A percentile compares a stretch with the other conserved stretches of the same genome.
These are phyloP conservation scores for Mentha longifolia DNA, from an alignment of 257 asterid species.

Conservation along the genomic window DNA sequence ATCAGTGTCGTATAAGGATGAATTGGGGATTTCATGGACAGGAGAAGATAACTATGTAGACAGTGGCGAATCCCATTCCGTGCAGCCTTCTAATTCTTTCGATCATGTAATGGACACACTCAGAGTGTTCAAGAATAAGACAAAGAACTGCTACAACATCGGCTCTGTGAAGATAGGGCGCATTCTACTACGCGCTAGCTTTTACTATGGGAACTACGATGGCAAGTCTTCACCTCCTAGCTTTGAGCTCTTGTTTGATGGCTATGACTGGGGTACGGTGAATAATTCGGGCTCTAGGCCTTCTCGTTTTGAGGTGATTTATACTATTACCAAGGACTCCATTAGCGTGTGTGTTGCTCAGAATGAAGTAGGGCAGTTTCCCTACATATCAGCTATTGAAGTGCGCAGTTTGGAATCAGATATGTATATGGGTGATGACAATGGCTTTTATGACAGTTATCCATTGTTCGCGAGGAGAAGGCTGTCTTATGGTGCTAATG, in stretches of 20 bases:
- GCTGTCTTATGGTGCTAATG: constrained; percentile 56
- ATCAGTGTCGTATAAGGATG: constrained; percentile 26
- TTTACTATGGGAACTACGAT: too few species aligned
- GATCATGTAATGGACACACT: constrained; percentile 48
- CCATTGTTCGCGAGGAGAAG: constrained; percentile 48
- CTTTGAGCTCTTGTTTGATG: constrained; percentile 65
- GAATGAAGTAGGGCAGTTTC: constrained; percentile 47
- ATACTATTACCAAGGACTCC: constrained; percentile 38
- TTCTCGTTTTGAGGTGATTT: constrained; percentile 48
- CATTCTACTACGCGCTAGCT: constrained; percentile 61
- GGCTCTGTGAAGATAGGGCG: constrained; percentile 27
- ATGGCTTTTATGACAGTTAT: constrained; percentile 14
- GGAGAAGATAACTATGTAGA: constrained; percentile 31
- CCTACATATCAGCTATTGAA: constrained; percentile 66
- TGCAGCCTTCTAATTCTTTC: background rate
- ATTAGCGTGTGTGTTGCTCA: constrained; percentile 62
- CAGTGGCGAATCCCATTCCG: constrained; percentile 29
- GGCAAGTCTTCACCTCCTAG: constrained; percentile 56
- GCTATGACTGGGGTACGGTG: constrained; percentile 54
- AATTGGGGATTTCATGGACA: constrained; percentile 27
- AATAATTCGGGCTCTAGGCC: constrained; percentile 26
- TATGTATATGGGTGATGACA: constrained; percentile 38
- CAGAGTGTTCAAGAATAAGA: constrained; percentile 50
- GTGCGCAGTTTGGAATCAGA: constrained; percentile 52
- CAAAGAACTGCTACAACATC: constrained; percentile 55